phyloP scores from a whole-genome alignment of 1,139 yeast genomes.

The Entelexis paramagnoliae region DNA sequence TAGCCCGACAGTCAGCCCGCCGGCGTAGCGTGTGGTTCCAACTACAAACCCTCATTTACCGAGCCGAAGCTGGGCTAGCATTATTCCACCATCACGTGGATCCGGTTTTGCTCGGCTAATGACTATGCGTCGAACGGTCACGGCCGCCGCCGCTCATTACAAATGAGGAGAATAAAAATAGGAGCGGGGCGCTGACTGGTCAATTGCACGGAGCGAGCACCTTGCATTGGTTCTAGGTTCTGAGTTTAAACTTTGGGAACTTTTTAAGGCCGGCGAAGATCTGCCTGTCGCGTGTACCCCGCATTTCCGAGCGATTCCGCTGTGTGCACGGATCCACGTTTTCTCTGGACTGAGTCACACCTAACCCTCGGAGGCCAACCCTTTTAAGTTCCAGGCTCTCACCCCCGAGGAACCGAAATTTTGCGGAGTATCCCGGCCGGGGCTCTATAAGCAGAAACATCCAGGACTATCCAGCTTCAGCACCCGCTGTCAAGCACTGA shows the following conservation, averaged over 20 bases:
- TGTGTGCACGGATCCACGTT: not conserved
- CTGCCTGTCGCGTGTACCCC: not conserved
- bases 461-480: not conserved
- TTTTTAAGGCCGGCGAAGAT: not conserved
- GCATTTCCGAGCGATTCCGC: too few relatives aligned
- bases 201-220: not conserved
- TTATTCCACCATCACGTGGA: conserved; percentile 2
- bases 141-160: not conserved
- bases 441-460: not conserved
- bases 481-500: not conserved
- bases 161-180: not conserved
- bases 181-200: not conserved
- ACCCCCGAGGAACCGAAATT: not conserved
- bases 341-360: not conserved
- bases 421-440: conserved; percentile 2
- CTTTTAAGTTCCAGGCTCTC: not conserved
- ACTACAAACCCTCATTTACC: not conserved
- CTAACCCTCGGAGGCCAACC: not conserved
- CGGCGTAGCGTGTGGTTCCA: too few relatives aligned
- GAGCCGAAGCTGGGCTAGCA: not conserved
- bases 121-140: conserved; percentile 1
- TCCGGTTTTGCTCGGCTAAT: not conserved
- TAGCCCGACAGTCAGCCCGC: too few relatives aligned
- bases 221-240: not conserved
- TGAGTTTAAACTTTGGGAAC: not conserved